Base-by-base conservation (phyloP, 2,329 filamentous ascomycete species). In the Parastagonospora nodorum region DNA sequence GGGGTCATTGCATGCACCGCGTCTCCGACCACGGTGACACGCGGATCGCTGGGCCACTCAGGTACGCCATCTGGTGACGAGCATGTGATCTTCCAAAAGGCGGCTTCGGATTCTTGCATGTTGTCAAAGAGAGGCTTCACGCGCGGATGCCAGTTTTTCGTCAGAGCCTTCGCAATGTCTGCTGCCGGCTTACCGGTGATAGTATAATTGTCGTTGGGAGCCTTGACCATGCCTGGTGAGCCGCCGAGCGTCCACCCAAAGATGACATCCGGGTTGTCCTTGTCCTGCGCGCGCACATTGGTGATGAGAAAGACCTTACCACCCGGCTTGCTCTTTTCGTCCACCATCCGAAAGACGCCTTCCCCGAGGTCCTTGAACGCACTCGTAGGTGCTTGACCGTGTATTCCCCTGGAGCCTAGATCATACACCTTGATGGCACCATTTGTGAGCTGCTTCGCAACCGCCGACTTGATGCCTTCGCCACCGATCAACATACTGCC, bases 31-130 rank as follows among this genome's bases (percentile, higher is more conserved):
- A 79, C 50, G 0, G 77, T 78, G 1, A 79, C 73, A 0, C 84
- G 76, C 0, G 80, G 77, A 45, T 84, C 78, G 38, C 84, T 86
- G 8, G 72, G 59, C 85, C 85, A 87, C 38, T 81, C 75, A 0
- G 85, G 84, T 0, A 87, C 82, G 1, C 84, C 84, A 0, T 75
- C 75, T 0, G 84, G 84, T 0, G 77, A 80, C 0, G 83, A 86
- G 57, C 83, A 87, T 2, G 84, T 86, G 41, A 88, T 86, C 60
- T 86, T 87, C 83, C 84, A 87, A 57, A 88, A 87, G 0, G 85
- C 84, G 0, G 84, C 81, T 55, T 87, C 82, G 0, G 68, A 55
- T 48, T 79, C 80, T 5, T 74, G 65, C 81, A 86, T 86, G 31
- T 84, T 60, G 5, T 86, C 82, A 51, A 88, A 81, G 0, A 88